Evolutionary conservation across 2,329 filamentous ascomycete genomes (phyloP), one percentile per base, ranked within the genome.

Genomic region (Botrytis paeoniae): DNA sequence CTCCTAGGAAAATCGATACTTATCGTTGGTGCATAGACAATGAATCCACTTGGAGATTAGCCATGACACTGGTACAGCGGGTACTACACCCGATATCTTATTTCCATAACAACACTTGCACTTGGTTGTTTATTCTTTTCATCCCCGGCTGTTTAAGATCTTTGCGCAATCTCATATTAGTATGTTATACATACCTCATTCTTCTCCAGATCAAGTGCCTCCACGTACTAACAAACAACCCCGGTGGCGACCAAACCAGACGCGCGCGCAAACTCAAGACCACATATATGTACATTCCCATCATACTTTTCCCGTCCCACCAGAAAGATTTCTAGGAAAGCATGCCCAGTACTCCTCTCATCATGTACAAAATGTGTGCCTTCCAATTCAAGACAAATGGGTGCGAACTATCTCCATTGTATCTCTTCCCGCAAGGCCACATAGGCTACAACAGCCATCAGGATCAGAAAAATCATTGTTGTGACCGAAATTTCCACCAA

Each of bases 271-370:
- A 48, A 25, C 45, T 4, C 10, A 25, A 12, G 12, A n/a, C 0
- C 1, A 51, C 25, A 71, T 25, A 25, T 68, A 41, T 68, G 18
- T 9, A 32, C 29, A 41, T 14, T 20, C 14, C 22, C 54, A 16
- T 41, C 39, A 41, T 14, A 41, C 4, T 29, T 25, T 20, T 59
- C 12, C 54, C 48, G 37, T 14, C 69, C 45, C 9, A 59, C 41
- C 7, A 37, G 5, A 39, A 69, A 74, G 1, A 57, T 63, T 10
- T 70, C 59, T 9, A 62, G 14, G n/a, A 72, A 65, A 16, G 48
- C 70, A 69, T 66, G 60, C 5, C 48, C 73, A 6, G 73, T 43
- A 35, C 64, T 59, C 7, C 59, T 70, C 18, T 48, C 39, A 65
- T 74, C 65, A 5, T 66, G 2, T 14, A 62, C 32, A 20, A 7